Percentiles rank a stretch among this genome's conserved stretches.
These are phyloP conservation scores for Glycine tomentella DNA, from an alignment of 306 rosid genomes.

Conservation along the genomic window DNA sequence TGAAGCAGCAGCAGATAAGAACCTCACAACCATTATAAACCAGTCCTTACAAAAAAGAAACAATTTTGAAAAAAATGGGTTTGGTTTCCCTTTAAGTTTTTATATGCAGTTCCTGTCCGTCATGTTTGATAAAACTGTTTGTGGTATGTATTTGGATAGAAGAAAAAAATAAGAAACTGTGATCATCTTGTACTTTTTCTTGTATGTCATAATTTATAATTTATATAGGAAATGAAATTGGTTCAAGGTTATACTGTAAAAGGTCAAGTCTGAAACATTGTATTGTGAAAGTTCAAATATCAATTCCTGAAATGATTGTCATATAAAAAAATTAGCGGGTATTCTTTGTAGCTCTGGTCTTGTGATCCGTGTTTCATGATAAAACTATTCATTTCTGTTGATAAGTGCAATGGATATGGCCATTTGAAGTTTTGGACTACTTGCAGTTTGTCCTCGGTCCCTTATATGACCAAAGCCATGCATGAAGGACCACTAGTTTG, in stretches of 20 bases:
- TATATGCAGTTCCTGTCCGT: conserved; percentile 57
- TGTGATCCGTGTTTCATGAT: conserved; percentile 40
- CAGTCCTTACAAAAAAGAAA: conserved; percentile 55
- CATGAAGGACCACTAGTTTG: conserved; percentile 49
- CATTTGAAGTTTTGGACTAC: conserved; percentile 33
- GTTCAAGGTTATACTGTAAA: conserved; percentile 90
- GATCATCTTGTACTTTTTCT: conserved; percentile 57
- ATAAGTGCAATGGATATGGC: conserved; percentile 23
- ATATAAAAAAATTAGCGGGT: conserved; percentile 42
- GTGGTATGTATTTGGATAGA: conserved; percentile 81
- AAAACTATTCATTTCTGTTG: background rate
- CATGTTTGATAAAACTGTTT: conserved; percentile 67
- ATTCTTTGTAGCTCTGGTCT: conserved; percentile 38
- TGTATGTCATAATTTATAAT: conserved; percentile 68
- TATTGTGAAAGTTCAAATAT: conserved; percentile 73
- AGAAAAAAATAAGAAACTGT: conserved; percentile 66
- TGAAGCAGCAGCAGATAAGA: conserved; percentile 84
- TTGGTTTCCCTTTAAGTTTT: conserved; percentile 55
- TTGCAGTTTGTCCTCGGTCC: conserved; percentile 23
- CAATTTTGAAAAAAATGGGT: conserved; percentile 84
- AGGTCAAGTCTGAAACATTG: conserved; percentile 64
- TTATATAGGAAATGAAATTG: conserved; percentile 77
- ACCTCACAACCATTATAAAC: conserved; percentile 71
- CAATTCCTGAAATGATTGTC: conserved; percentile 63
- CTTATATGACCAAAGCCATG: conserved; percentile 2